A percentile compares a stretch with the other conserved stretches of the same genome.
Evolutionary conservation across 805 yeast species (phyloP).

Genomic region (Lipomyces mesembrius): DNA sequence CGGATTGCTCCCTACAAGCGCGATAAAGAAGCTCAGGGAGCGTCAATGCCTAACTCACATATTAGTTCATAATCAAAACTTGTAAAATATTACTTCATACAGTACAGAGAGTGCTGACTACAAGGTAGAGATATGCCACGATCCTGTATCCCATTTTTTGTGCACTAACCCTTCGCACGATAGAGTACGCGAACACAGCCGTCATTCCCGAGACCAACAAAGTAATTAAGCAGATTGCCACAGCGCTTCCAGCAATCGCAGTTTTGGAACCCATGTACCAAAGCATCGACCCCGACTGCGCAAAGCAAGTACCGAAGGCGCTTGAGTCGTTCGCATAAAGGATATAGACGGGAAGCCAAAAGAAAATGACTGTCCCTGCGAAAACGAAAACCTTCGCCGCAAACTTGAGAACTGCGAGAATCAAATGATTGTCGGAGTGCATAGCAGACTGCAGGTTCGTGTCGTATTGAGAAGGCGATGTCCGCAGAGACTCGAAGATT

Average conservation of each 20-base stretch:
- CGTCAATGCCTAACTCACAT: slow-evolving; percentile 5
- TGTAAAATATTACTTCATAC: slow-evolving; percentile 10
- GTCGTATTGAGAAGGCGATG: not conserved
- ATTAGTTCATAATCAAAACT: not conserved
- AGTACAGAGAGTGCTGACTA: slow-evolving; percentile 7
- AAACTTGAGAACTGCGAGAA: slow-evolving; percentile 11
- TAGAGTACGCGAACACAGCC: slow-evolving; percentile 12
- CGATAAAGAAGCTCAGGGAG: slow-evolving; percentile 23
- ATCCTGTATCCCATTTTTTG: slow-evolving; percentile 13
- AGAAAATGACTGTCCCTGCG: slow-evolving; percentile 8
- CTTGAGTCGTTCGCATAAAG: slow-evolving; percentile 28
- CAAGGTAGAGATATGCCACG: slow-evolving; percentile 13
- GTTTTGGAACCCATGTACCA: slow-evolving; percentile 29
- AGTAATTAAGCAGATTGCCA: not conserved
- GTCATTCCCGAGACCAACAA: slow-evolving; percentile 15
- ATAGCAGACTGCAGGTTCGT: not conserved
- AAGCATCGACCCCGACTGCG: slow-evolving; percentile 17
- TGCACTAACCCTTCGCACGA: slow-evolving; percentile 4
- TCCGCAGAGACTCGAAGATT: slow-evolving; percentile 16
- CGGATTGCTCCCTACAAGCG: not conserved
- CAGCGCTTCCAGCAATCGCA: slow-evolving; percentile 22
- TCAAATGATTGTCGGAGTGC: not conserved
- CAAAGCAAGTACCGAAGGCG: slow-evolving; percentile 23
- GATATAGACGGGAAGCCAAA: slow-evolving; percentile 33
- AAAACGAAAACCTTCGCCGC: slow-evolving; percentile 8